Evolutionary conservation across 768 basidiomycete genomes (phyloP).

Genomic region (Gelatoporia subvermispora): DNA sequence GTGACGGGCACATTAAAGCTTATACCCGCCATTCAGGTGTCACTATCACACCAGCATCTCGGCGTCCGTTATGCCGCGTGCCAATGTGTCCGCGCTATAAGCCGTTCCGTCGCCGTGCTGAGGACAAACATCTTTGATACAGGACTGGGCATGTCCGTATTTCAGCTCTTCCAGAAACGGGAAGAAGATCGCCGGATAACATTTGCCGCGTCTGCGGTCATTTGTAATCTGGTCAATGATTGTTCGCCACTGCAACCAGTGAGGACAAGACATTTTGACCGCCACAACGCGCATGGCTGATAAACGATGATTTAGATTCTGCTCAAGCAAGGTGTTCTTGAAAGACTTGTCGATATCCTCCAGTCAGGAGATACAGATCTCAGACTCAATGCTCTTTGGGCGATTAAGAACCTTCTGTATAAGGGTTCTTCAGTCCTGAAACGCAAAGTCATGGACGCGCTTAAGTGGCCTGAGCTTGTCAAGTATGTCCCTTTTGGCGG

Average conservation of each 20-base stretch:
- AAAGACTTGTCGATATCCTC: slow-evolving; percentile 57
- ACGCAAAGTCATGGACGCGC: slow-evolving; percentile 54
- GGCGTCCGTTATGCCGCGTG: slow-evolving; percentile 85
- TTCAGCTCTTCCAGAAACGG: slow-evolving; percentile 47
- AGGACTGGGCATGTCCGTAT: slow-evolving; percentile 69
- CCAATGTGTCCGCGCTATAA: slow-evolving; percentile 78
- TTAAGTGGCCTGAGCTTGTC: slow-evolving; percentile 62
- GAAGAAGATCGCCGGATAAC: slow-evolving; percentile 70
- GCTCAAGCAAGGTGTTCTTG: slow-evolving; percentile 63
- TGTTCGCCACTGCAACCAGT: slow-evolving; percentile 79
- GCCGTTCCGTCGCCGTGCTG: slow-evolving; percentile 72
- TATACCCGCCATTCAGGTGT: slow-evolving; percentile 47
- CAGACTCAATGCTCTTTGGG: slow-evolving; percentile 76
- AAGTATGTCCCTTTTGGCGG: slow-evolving; percentile 35
- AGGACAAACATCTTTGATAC: slow-evolving; percentile 83
- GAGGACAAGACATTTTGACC: slow-evolving; percentile 22
- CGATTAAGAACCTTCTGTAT: slow-evolving; percentile 75
- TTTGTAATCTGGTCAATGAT: slow-evolving; percentile 84
- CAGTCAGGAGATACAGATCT: slow-evolving; percentile 50
- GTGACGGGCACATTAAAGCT: slow-evolving; percentile 58
- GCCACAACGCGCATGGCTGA: neutral
- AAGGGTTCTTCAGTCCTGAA: slow-evolving; percentile 60
- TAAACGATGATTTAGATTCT: slow-evolving; percentile 40
- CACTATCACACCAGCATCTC: slow-evolving; percentile 55
- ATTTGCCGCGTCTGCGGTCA: slow-evolving; percentile 62